Evolutionary conservation across 352 stramenopile species (phyloP).

Genomic region (Phytopythium kandeliae): DNA sequence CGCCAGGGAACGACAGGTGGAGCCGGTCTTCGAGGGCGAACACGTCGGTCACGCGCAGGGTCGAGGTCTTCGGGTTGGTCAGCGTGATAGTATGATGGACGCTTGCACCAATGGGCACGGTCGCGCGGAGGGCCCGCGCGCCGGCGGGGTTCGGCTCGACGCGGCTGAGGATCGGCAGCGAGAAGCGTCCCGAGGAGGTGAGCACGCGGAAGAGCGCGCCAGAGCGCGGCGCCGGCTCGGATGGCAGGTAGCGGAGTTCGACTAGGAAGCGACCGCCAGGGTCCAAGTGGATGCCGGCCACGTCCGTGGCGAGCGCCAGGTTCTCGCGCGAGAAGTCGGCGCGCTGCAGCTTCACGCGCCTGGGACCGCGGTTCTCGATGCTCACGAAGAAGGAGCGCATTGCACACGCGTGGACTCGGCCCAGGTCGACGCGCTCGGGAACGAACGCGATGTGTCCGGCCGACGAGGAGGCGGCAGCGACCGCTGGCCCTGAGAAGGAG

Average conservation of each 20-base stretch:
- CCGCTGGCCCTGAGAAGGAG: constrained; percentile 4
- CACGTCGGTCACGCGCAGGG: constrained; percentile 42
- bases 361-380: constrained; percentile 27
- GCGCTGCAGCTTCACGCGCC: constrained; percentile 24
- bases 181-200: constrained; percentile 44
- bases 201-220: constrained; percentile 28
- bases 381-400: constrained; percentile 23
- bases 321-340: constrained; percentile 37
- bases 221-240: constrained; percentile 13
- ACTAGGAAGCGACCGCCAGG: constrained; percentile 27
- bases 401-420: constrained; percentile 28
- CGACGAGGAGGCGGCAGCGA: constrained; percentile 4
- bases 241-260: constrained; percentile 30
- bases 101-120: constrained; percentile 23
- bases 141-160: constrained; percentile 25
- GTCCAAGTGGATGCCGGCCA: constrained; percentile 27
- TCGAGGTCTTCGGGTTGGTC: constrained; percentile 30
- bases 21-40: constrained; percentile 35
- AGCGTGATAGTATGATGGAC: constrained; percentile 32
- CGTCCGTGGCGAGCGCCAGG: constrained; percentile 31
- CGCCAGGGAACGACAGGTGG: constrained; percentile 12
- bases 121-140: constrained; percentile 17
- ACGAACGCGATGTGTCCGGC: constrained; percentile 33
- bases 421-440: constrained; percentile 26
- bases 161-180: constrained; percentile 26